These are phyloP conservation scores for Delonix regia DNA, from an alignment of 306 rosid species.

Conservation along the genomic window DNA sequence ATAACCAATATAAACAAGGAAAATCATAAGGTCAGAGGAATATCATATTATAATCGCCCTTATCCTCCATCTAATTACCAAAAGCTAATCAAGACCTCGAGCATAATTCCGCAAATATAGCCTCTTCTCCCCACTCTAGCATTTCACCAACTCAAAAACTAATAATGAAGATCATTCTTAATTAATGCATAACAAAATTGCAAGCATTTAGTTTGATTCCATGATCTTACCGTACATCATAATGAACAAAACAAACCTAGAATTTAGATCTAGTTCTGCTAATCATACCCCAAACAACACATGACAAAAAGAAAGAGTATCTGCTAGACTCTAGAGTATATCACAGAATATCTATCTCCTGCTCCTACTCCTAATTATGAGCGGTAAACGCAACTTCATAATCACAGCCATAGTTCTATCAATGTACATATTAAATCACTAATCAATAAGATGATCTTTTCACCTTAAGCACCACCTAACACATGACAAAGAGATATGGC, in stretches of 20 bases:
- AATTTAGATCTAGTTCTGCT: background rate
- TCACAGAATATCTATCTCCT: background rate
- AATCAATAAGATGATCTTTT: constrained; percentile 9
- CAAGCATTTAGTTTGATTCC: constrained; percentile 13
- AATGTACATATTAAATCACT: background rate
- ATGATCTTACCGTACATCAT: background rate
- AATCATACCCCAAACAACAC: background rate
- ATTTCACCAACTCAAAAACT: constrained; percentile 11
- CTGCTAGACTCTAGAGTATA: constrained; percentile 13
- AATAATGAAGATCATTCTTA: background rate
- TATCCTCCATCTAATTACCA: background rate
- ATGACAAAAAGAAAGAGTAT: constrained; percentile 5
- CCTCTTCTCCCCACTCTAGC: constrained; percentile 15
- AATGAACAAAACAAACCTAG: background rate
- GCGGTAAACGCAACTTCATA: background rate
- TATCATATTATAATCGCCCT: background rate
- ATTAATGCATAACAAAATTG: background rate
- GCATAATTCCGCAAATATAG: constrained; percentile 1
- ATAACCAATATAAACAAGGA: background rate
- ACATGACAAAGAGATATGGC: background rate
- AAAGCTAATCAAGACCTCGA: constrained; percentile 5
- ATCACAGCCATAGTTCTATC: background rate
- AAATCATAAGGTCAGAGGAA: background rate
- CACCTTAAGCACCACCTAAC: background rate
- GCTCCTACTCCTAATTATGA: background rate